Evolutionary conservation across 768 basidiomycete species (phyloP), one percentile per base, ranked within the genome.

Genomic region (Multifurca ochricompacta): DNA sequence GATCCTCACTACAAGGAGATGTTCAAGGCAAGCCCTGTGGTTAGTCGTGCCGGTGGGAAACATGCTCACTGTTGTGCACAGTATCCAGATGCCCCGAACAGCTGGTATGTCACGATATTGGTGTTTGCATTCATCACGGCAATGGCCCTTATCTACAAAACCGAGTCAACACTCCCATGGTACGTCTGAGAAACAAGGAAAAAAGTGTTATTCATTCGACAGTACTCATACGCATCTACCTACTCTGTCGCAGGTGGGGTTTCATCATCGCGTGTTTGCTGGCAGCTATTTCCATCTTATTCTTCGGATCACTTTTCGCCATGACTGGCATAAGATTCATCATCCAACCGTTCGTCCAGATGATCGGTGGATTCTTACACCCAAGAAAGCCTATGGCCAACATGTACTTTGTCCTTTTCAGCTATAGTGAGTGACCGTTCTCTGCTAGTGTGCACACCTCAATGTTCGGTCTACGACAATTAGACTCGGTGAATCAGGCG

Each of bases 1-100:
- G 76, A 77, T 49, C 76, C 76, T 6, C 76, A 77, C 60, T 77
- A 77, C 58, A 66, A 65, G n/a, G 71, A 77, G 58, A 77, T 77
- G 76, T 67, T 77, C 16, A 77, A 77, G 70, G 75, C 71, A 27
- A 50, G 63, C 49, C 5, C 40, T 36, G 34, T 10, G 18, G 19
- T 48, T 23, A 10, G 28, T 45, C 5, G 5, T 6, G 13, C 1
- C 16, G 16, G 13, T 18, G 23, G 30, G 6, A 18, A 36, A 6
- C 30, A 16, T n/a, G 31, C 49, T 37, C 8, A 49, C 34, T 2
- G 7, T n/a, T n/a, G 13, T 32, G 2, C 31, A 3, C 30, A 71
- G 70, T 72, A 73, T 55, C 62, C 66, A 10, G 69, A 73, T 18
- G 59, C 48, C 16, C 69, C 65, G 2, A 60, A 68, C 19, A 65